Conservation (phyloP, 352 stramenopile species). For the Phytophthora melonis region DNA sequence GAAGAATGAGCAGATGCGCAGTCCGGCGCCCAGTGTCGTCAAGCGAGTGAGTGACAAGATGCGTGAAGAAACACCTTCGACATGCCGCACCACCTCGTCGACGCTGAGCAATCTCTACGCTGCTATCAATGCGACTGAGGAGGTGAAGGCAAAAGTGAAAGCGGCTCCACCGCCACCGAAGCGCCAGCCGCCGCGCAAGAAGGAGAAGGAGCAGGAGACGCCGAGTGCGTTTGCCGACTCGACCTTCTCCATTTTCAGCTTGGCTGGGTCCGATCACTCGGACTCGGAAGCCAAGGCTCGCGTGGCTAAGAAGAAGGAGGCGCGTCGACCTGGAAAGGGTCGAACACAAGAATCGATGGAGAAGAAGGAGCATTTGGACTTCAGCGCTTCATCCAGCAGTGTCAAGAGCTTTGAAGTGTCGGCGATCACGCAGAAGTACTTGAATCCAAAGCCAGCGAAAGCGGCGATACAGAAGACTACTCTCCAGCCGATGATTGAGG, state of each 20-base stretch:
- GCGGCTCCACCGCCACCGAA: constrained; percentile 19
- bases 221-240: constrained; percentile 41
- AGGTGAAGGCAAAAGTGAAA: constrained; percentile 18
- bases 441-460: constrained; percentile 35
- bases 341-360: constrained; percentile 29
- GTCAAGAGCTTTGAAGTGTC: constrained; percentile 46
- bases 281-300: constrained; percentile 35
- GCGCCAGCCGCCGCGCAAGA: constrained; percentile 22
- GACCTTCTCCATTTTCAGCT: constrained; percentile 56
- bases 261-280: constrained; percentile 53
- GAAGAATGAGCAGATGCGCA: constrained; percentile 31
- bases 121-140: constrained; percentile 32
- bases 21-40: constrained; percentile 14
- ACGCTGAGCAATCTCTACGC: constrained; percentile 45
- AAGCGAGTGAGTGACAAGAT: constrained; percentile 32
- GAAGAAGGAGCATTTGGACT: constrained; percentile 52
- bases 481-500: constrained; percentile 38
- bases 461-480: constrained; percentile 34
- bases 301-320: constrained; percentile 28
- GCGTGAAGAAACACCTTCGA: constrained; percentile 34
- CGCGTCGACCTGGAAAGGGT: constrained; percentile 4
- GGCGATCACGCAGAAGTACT: constrained; percentile 51
- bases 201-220: constrained; percentile 6
- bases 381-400: constrained; percentile 48
- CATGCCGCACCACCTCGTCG: constrained; percentile 43